Conservation (phyloP, 768 basidiomycete genomes). For the Trichaptum fuscoviolaceum region DNA sequence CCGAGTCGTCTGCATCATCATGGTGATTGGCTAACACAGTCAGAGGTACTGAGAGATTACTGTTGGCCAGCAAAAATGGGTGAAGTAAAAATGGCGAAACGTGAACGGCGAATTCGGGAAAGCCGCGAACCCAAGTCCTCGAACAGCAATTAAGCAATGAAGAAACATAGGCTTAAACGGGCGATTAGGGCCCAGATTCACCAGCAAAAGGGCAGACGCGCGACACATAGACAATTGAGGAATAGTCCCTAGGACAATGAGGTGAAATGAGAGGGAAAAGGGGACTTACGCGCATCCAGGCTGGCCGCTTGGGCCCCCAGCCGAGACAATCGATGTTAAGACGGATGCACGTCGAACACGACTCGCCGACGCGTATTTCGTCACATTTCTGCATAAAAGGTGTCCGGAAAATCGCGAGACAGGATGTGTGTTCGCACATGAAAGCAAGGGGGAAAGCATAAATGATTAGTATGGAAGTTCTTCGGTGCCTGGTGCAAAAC, state of each 20-base stretch:
- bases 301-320: slow-evolving; percentile 81
- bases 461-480: not conserved
- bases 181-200: not conserved
- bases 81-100: not conserved
- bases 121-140: not conserved
- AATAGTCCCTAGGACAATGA: not conserved
- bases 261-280: slow-evolving; percentile 1
- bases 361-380: slow-evolving; percentile 71
- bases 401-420: not conserved
- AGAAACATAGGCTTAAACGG: not conserved
- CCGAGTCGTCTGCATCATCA: not conserved
- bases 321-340: slow-evolving; percentile 79
- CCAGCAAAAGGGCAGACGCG: slow-evolving; percentile 8
- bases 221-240: slow-evolving; percentile 5
- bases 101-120: not conserved
- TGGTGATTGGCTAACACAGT: not conserved
- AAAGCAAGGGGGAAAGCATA: not conserved
- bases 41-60: not conserved
- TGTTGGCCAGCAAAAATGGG: not conserved
- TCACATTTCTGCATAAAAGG: slow-evolving; percentile 68
- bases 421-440: not conserved
- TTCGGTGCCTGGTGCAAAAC: not conserved
- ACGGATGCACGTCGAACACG: slow-evolving; percentile 76
- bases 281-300: slow-evolving; percentile 78
- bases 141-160: not conserved